Conservation (phyloP, 2,329 filamentous ascomycete genomes). For the Aspergillus sp. region DNA sequence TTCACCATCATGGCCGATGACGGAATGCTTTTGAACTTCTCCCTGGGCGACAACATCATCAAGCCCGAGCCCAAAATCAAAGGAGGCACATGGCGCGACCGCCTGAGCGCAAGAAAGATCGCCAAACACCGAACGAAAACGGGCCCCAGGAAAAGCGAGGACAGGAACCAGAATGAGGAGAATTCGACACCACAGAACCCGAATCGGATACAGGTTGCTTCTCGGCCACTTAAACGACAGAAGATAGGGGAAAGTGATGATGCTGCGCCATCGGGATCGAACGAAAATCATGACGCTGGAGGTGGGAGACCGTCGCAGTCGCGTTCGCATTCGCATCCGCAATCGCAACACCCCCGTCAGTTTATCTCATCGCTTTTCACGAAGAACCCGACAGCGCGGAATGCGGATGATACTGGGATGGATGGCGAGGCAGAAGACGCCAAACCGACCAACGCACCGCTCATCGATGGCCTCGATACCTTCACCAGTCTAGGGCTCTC, state of each 20-base stretch:
- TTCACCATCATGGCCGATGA: constrained; percentile 69
- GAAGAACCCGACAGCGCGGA: constrained; percentile 70
- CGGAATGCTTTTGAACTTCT: constrained; percentile 90
- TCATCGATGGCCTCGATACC: constrained; percentile 72
- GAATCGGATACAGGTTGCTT: constrained; percentile 25
- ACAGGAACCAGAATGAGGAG: constrained; percentile 1
- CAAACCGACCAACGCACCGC: constrained; percentile 81
- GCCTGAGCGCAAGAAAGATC: constrained; percentile 68
- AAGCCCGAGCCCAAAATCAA: constrained; percentile 59
- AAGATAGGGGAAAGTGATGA: constrained; percentile 36
- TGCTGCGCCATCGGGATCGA: constrained; percentile 5
- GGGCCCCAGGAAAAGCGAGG: constrained; percentile 18
- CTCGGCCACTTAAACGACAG: constrained; percentile 35
- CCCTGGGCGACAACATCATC: constrained; percentile 60
- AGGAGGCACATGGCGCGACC: constrained; percentile 88
- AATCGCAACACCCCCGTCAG: constrained; percentile 25
- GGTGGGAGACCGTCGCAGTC: background rate
- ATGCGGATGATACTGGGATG: constrained; percentile 32
- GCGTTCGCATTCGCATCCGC: constrained; percentile 11
- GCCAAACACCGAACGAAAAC: constrained; percentile 45
- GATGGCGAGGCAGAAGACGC: constrained; percentile 34
- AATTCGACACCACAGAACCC: constrained; percentile 19
- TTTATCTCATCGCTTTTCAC: constrained; percentile 89
- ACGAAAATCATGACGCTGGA: no score
- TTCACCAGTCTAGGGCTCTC: constrained; percentile 83